Evolutionary conservation across 306 rosid species (phyloP).

Genomic region (Bauhinia variegata): DNA sequence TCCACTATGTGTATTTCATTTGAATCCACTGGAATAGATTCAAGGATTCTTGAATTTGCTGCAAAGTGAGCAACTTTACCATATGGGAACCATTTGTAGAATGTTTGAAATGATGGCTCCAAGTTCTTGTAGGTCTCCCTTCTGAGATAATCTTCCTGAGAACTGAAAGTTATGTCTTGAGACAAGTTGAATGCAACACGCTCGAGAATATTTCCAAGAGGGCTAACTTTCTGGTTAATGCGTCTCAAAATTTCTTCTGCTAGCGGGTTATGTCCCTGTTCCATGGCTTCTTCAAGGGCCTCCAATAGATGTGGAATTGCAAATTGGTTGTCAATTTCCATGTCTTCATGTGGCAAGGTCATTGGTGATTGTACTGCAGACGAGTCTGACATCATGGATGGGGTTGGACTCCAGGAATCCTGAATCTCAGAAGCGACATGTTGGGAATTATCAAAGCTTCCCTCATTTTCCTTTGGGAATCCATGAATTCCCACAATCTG

Average conservation of each 20-base stretch:
- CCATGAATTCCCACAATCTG: conserved; percentile 10
- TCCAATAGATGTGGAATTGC: conserved; percentile 39
- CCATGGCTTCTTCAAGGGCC: conserved; percentile 37
- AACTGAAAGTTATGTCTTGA: conserved; percentile 16
- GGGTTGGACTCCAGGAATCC: conserved; percentile 39
- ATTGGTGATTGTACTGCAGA: conserved; percentile 26
- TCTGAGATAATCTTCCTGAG: conserved; percentile 27
- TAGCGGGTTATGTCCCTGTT: conserved; percentile 33
- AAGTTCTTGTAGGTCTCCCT: conserved; percentile 42
- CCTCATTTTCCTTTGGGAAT: conserved; percentile 26
- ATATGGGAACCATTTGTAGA: too few relatives aligned
- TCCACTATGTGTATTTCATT: too few relatives aligned
- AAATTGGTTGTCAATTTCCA: conserved; percentile 33
- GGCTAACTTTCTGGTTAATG: conserved; percentile 37
- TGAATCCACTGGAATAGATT: too few relatives aligned
- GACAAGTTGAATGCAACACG: conserved; percentile 42
- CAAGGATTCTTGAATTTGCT: too few relatives aligned
- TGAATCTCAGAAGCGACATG: conserved; percentile 10
- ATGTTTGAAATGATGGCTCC: too few relatives aligned
- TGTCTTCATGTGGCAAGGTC: conserved; percentile 32
- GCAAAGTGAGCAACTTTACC: too few relatives aligned
- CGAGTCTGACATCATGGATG: conserved; percentile 31
- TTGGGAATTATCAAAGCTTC: conserved; percentile 28
- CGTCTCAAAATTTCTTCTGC: conserved; percentile 28
- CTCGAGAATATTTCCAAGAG: conserved; percentile 37